Percentiles rank a stretch among this genome's conserved stretches.
These are phyloP conservation scores for Plasmodium sp. DNA, from an alignment of 169 alveolate species.

Conservation along the genomic window DNA sequence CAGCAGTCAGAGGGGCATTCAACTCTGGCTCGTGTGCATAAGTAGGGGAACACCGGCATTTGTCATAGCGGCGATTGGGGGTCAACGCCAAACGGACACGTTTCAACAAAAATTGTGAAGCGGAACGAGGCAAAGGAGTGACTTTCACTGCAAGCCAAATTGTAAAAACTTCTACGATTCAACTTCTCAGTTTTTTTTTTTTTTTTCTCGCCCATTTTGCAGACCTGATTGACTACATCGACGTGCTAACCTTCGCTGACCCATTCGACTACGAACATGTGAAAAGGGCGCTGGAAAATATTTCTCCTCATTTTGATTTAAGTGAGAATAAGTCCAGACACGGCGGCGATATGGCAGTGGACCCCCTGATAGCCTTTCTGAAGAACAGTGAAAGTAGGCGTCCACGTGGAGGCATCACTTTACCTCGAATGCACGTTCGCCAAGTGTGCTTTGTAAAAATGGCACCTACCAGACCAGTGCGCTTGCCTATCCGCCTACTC, in stretches of 20 bases:
- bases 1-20: conserved; percentile 27
- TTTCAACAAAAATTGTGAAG: not conserved
- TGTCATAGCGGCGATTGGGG: not conserved
- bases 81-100: not conserved
- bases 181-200: not conserved
- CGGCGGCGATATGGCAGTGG: conserved; percentile 8
- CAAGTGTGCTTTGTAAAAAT: not conserved
- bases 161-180: not conserved
- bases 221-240: conserved; percentile 63
- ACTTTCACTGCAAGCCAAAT: not conserved
- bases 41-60: conserved; percentile 2
- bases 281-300: conserved; percentile 37
- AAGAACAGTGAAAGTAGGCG: conserved; percentile 25
- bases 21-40: conserved; percentile 70
- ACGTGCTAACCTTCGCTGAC: conserved; percentile 56
- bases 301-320: conserved; percentile 33
- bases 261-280: conserved; percentile 53
- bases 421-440: not conserved
- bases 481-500: not conserved
- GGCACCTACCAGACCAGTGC: not conserved
- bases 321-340: conserved; percentile 2
- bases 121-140: not conserved
- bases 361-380: conserved; percentile 58
- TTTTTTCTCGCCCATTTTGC: not conserved
- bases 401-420: not conserved